phyloP scores from a whole-genome alignment of 345 rosid genomes.

The Acer yangbiense region DNA sequence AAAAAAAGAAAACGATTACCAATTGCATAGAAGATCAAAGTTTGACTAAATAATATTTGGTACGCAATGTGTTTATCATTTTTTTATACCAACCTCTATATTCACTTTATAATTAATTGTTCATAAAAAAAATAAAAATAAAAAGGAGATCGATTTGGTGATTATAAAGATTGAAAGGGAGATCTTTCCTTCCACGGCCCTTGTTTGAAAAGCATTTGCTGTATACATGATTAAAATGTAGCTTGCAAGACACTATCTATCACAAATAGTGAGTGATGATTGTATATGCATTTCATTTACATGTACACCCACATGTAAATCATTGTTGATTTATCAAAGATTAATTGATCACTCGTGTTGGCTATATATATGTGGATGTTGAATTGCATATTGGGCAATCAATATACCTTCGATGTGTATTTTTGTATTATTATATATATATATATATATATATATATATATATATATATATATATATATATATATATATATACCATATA shows the following conservation, averaged over 20 bases:
- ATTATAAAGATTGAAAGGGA: not conserved
- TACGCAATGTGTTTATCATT: not conserved
- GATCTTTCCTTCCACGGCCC: conserved; percentile 13
- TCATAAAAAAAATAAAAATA: not conserved
- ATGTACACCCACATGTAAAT: not conserved
- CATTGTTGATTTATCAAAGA: not conserved
- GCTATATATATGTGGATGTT: no score
- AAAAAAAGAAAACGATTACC: not conserved
- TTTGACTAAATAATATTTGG: not conserved
- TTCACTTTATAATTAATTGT: not conserved
- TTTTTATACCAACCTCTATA: not conserved
- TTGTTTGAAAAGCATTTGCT: conserved; percentile 6
- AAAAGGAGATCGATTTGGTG: not conserved
- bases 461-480: no score
- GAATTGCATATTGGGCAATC: not conserved
- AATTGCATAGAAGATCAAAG: not conserved
- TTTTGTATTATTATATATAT: no score
- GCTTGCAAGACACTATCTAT: not conserved
- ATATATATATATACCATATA: no score
- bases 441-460: no score
- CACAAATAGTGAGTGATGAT: not conserved
- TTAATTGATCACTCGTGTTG: no score
- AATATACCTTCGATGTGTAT: not conserved
- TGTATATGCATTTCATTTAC: not conserved
- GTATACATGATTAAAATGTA: not conserved